Base-by-base conservation (phyloP, 331 rosid species). In the Pyrus hybrid region DNA sequence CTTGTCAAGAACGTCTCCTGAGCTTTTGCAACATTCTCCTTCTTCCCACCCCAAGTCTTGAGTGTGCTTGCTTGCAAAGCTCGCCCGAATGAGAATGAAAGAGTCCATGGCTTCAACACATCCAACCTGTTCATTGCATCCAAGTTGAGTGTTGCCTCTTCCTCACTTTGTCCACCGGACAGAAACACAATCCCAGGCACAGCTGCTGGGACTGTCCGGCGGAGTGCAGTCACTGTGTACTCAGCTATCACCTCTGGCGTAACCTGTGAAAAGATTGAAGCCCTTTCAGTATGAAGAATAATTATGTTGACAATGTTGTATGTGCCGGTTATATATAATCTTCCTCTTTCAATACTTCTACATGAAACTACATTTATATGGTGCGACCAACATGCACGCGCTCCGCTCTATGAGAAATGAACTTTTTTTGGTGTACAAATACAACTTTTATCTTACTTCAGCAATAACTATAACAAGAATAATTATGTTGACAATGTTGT, bases 81-180 rank as follows among this genome's bases (percentile, higher is more conserved):
- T 72, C 99, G 81, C 35, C 97, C 99, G 67, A 92, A 94, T 6
- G 97, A 94, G 91, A 94, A 94, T 14, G 99, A 90, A 6, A 94
- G 87, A 4, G 89, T 86, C 99, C 99, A 94, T 79, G 97, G 99
- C 88, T 88, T 94, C 87, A 90, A 61, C 86, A 83, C 91, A 66
- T 84, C 83, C 67, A 87, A 28, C 87, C 83, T 89, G 83, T 94
- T 94, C 79, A 94, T 92, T 61, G 97, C 97, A 76, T 94, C 85
- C 25, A 94, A 87, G 57, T 94, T 92, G 2, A 77, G 88, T 7
- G 99, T 95, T 5, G 99, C 97, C 10, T 90, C 87, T 76, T 95
- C 99, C 79, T 95, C 99, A 56, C 99, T 95, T 43, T 95, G 99
- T 63, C 99, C 99, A 35, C 99, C 99, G 0, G 99, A 95, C 57